Conservation (phyloP, 495 filamentous ascomycete genomes). For the Aspergillus wentii region DNA sequence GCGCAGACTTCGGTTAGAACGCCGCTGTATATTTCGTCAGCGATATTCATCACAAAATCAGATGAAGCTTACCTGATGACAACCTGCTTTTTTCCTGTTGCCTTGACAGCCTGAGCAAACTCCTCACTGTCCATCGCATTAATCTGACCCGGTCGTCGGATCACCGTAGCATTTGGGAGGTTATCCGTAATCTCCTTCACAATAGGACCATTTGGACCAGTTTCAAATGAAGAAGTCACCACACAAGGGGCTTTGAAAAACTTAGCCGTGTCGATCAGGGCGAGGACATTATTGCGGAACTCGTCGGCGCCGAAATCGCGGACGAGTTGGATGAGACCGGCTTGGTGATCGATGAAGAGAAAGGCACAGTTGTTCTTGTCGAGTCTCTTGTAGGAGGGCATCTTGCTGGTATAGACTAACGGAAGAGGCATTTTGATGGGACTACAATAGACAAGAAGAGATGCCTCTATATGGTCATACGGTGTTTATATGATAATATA, state of each 20-base stretch:
- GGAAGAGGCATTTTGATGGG: neutral
- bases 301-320: slow-evolving; percentile 49
- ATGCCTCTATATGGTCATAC: too few species aligned
- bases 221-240: slow-evolving; percentile 53
- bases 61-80: slow-evolving; percentile 45
- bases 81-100: slow-evolving; percentile 54
- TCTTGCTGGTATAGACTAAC: too few species aligned
- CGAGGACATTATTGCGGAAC: slow-evolving; percentile 50
- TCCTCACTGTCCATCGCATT: slow-evolving; percentile 63
- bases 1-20: slow-evolving; percentile 63
- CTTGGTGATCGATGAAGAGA: slow-evolving; percentile 57
- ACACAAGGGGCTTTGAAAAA: slow-evolving; percentile 55
- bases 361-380: slow-evolving; percentile 17
- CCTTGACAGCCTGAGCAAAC: slow-evolving; percentile 51
- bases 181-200: slow-evolving; percentile 53
- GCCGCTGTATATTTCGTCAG: too few species aligned
- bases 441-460: too few species aligned
- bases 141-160: slow-evolving; percentile 57
- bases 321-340: slow-evolving; percentile 52
- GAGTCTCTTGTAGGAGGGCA: neutral
- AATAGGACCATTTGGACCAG: slow-evolving; percentile 54
- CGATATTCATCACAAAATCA: too few species aligned
- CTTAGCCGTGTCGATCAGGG: slow-evolving; percentile 54
- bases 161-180: slow-evolving; percentile 54
- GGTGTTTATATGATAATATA: too few species aligned